A percentile compares a stretch with the other conserved stretches of the same genome.
phyloP scores from a whole-genome alignment of 257 asterid species.

The Penstemon barbatus region DNA sequence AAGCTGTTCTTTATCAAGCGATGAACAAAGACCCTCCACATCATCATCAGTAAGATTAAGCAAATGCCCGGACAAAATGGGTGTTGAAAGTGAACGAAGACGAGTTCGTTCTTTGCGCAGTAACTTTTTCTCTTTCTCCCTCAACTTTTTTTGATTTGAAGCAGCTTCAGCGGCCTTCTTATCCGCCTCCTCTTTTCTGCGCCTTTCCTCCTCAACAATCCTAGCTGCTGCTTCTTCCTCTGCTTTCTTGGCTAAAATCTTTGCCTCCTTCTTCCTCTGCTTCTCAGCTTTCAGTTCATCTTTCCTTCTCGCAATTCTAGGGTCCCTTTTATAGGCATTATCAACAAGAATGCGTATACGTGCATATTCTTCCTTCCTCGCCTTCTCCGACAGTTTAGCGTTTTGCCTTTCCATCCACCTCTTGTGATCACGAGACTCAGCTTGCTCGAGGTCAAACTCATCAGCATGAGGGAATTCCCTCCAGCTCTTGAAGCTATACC shows the following conservation, averaged over 20 bases:
- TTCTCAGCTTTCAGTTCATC: conserved; percentile 84
- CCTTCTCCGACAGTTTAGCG: conserved; percentile 88
- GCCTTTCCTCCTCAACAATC: conserved; percentile 75
- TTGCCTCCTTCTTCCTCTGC: conserved; percentile 86
- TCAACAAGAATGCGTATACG: conserved; percentile 88
- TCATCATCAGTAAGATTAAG: conserved; percentile 56
- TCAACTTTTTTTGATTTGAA: conserved; percentile 62
- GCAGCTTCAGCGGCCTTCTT: conserved; percentile 87
- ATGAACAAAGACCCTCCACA: conserved; percentile 69
- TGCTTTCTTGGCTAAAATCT: conserved; percentile 74
- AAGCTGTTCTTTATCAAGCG: conserved; percentile 77
- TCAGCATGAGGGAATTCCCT: conserved; percentile 97
- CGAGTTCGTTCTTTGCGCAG: conserved; percentile 85
- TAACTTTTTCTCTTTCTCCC: conserved; percentile 84
- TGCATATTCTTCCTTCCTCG: conserved; percentile 81
- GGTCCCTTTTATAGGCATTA: conserved; percentile 88
- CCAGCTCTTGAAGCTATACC: conserved; percentile 97
- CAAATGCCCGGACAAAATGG: conserved; percentile 51
- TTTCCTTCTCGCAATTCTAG: conserved; percentile 76
- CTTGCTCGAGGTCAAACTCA: conserved; percentile 93
- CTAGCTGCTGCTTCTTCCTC: conserved; percentile 86
- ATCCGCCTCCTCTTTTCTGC: conserved; percentile 72
- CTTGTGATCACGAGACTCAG: conserved; percentile 91
- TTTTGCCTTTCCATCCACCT: conserved; percentile 99
- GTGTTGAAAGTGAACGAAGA: conserved; percentile 64